phyloP scores from a whole-genome alignment of 306 rosid genomes.

The Quercus rubra region DNA sequence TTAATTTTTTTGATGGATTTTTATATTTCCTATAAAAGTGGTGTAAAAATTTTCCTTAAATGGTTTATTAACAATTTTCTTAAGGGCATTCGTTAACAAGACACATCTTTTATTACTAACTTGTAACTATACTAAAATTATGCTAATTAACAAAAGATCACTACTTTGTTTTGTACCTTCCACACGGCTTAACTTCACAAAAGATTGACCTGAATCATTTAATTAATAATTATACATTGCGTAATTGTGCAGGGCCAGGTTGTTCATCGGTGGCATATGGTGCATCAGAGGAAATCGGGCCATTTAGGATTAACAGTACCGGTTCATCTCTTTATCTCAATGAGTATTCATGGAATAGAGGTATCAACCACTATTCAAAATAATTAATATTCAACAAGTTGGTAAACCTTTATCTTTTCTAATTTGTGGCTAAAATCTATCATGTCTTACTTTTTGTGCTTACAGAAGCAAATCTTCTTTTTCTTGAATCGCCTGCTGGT shows the following conservation, averaged over 20 bases:
- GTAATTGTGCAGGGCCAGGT: slow-evolving; percentile 64
- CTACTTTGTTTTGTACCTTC: not conserved
- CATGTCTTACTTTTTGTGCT: not conserved
- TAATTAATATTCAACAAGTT: too few species aligned
- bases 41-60: too few species aligned
- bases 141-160: too few species aligned
- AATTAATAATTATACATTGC: not conserved
- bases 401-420: not conserved
- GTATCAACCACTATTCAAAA: slow-evolving; percentile 23
- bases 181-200: not conserved
- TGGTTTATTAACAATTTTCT: too few species aligned
- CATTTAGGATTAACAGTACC: slow-evolving; percentile 62
- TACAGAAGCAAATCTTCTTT: slow-evolving; percentile 73
- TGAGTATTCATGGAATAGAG: slow-evolving; percentile 71
- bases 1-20: too few species aligned
- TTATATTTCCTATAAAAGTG: too few species aligned
- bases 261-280: slow-evolving; percentile 89
- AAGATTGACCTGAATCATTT: not conserved
- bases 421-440: not conserved
- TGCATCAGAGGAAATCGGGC: slow-evolving; percentile 94
- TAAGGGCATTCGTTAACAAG: too few species aligned
- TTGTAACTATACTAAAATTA: too few species aligned
- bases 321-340: slow-evolving; percentile 67
- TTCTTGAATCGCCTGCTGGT: slow-evolving; percentile 92
- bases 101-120: too few species aligned